Conservation (phyloP, 2,329 filamentous ascomycete species). For the Colletotrichum zoysiae region DNA sequence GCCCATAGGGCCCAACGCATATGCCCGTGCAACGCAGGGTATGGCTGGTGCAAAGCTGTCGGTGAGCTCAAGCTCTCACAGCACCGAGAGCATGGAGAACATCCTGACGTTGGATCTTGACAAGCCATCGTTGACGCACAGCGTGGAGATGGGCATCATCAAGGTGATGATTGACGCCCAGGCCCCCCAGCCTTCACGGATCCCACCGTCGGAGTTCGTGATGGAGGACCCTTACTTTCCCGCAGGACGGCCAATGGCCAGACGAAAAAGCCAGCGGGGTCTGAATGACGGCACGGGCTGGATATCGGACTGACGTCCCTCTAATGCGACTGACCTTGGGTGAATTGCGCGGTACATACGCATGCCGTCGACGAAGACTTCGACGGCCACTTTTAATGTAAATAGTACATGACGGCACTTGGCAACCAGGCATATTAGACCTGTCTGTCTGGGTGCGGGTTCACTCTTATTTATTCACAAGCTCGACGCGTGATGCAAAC, state of each 20-base stretch:
- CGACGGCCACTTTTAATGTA: conserved; percentile 28
- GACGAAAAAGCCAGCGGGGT: conserved; percentile 20
- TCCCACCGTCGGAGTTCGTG: conserved; percentile 18
- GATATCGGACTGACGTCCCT: conserved; percentile 22
- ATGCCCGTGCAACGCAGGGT: conserved; percentile 20
- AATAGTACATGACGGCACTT: conserved; percentile 24
- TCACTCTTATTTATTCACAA: not conserved
- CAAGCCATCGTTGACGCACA: conserved; percentile 29
- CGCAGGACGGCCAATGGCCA: conserved; percentile 28
- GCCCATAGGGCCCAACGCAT: conserved; percentile 28
- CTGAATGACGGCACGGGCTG: conserved; percentile 30
- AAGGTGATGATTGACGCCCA: conserved; percentile 27
- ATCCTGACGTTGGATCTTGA: conserved; percentile 28
- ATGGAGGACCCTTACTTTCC: conserved; percentile 38
- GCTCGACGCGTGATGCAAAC: conserved; percentile 14
- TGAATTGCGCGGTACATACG: conserved; percentile 15
- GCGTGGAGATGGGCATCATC: conserved; percentile 39
- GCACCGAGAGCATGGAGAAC: conserved; percentile 36
- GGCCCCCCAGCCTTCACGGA: not conserved
- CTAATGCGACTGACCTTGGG: not conserved
- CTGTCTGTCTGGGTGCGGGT: conserved; percentile 14
- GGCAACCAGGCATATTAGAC: conserved; percentile 9
- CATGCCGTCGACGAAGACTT: not conserved
- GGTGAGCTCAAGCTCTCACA: conserved; percentile 29
- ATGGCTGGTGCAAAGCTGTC: conserved; percentile 20